Conservation (phyloP, 192 early-diverging fungal genomes). For the Diversispora eburnea region DNA sequence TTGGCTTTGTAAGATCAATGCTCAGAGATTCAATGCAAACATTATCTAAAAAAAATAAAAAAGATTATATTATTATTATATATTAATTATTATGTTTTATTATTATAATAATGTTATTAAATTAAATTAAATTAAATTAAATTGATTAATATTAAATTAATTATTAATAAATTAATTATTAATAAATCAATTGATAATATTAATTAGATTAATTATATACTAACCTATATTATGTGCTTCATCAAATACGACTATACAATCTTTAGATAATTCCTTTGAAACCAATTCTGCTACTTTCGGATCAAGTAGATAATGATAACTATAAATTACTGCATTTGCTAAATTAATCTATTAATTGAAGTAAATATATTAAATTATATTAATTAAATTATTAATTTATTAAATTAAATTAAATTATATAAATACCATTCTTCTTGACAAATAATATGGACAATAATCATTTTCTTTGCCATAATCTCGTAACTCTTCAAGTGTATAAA, state of each 20-base stretch:
- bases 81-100: too few relatives aligned
- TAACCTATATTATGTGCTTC: slow-evolving; percentile 99
- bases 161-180: background rate
- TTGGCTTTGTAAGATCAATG: slow-evolving; percentile 87
- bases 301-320: slow-evolving; percentile 99
- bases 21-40: slow-evolving; percentile 98
- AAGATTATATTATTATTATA: too few relatives aligned
- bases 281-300: slow-evolving; percentile 98
- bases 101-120: background rate
- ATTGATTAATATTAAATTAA: background rate
- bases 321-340: slow-evolving; percentile 97
- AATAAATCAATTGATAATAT: background rate
- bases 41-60: slow-evolving; percentile 69
- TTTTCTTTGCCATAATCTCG: slow-evolving; percentile 72
- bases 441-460: slow-evolving; percentile 91
- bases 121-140: background rate
- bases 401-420: background rate
- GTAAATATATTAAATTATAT: slow-evolving; percentile 14
- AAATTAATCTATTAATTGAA: slow-evolving; percentile 58
- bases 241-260: slow-evolving; percentile 98
- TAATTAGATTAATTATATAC: background rate
- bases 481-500: slow-evolving; percentile 96
- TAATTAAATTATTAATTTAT: slow-evolving; percentile 6
- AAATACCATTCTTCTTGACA: slow-evolving; percentile 77
- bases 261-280: slow-evolving; percentile 89